These are phyloP conservation scores for Monilinia vaccinii-corymbosi DNA, from an alignment of 2,329 filamentous ascomycete species.

Conservation along the genomic window DNA sequence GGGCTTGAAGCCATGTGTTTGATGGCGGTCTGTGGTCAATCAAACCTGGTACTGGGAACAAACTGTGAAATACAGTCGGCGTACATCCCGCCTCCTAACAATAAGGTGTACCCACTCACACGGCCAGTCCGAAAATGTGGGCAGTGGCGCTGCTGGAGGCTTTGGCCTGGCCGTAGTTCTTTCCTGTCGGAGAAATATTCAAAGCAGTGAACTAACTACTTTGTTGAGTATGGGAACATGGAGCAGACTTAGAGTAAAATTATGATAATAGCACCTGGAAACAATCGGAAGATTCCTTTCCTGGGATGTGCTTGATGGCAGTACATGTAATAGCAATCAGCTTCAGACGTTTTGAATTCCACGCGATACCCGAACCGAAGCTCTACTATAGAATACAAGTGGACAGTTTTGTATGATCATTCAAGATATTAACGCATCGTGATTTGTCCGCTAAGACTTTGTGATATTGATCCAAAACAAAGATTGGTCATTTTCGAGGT, in stretches of 20 bases:
- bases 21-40: not conserved
- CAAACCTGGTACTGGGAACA: not conserved
- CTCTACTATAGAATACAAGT: not conserved
- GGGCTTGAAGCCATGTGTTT: no score
- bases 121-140: not conserved
- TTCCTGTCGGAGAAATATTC: not conserved
- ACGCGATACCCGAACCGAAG: not conserved
- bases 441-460: no score
- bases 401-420: no score
- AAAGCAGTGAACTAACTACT: no score
- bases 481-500: not conserved
- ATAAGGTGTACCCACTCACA: not conserved
- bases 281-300: not conserved
- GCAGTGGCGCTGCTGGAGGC: not conserved
- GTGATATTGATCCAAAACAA: not conserved
- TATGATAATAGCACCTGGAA: no score
- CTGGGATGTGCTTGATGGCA: not conserved
- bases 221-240: fast-evolving
- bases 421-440: not conserved
- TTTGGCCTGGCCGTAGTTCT: not conserved
- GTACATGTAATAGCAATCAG: not conserved
- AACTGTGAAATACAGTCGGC: no score
- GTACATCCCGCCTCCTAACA: no score
- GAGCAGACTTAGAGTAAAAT: no score
- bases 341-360: not conserved